phyloP scores from a whole-genome alignment of 2,329 filamentous ascomycete species.

The Diaporthe ampelina region DNA sequence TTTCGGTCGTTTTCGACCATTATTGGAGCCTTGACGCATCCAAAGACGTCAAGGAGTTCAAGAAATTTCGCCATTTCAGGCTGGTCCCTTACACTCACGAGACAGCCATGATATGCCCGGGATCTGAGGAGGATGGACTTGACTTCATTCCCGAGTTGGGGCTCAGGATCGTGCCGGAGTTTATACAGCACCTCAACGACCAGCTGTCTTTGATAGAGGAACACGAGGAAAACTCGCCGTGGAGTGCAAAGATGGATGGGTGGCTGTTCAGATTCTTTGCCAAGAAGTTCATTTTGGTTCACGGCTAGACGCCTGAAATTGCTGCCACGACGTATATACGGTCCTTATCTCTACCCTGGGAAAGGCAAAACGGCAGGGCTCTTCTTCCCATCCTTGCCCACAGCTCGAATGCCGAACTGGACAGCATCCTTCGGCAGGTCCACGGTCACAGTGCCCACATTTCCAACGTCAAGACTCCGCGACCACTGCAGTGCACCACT shows the following conservation, averaged over 20 bases:
- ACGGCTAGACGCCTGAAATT: not conserved
- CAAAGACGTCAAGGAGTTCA: not conserved
- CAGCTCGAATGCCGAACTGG: conserved; percentile 67
- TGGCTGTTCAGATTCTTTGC: conserved; percentile 30
- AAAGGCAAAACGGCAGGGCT: conserved; percentile 48
- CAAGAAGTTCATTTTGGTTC: not conserved
- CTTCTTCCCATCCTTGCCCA: conserved; percentile 64
- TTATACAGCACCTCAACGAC: conserved; percentile 3
- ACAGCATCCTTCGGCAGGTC: conserved; percentile 70
- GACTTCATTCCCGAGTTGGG: conserved; percentile 13
- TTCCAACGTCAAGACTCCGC: conserved; percentile 62
- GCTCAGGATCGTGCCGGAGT: not conserved
- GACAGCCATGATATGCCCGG: conserved; percentile 5
- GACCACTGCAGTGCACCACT: conserved; percentile 66
- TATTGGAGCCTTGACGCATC: conserved; percentile 25
- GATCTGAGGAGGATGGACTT: not conserved
- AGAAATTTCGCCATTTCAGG: conserved; percentile 19
- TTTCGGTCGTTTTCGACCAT: conserved; percentile 19
- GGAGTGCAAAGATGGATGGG: not conserved
- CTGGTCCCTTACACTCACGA: conserved; percentile 2
- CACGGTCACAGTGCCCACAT: conserved; percentile 59
- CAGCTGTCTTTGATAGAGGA: not conserved
- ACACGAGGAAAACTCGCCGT: not conserved
- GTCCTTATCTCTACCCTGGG: conserved; percentile 21
- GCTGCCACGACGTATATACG: not conserved